Evolutionary conservation across 148 eudicot species (phyloP), one percentile per base, ranked within the genome.

Genomic region (Rhododendron ovatum): DNA sequence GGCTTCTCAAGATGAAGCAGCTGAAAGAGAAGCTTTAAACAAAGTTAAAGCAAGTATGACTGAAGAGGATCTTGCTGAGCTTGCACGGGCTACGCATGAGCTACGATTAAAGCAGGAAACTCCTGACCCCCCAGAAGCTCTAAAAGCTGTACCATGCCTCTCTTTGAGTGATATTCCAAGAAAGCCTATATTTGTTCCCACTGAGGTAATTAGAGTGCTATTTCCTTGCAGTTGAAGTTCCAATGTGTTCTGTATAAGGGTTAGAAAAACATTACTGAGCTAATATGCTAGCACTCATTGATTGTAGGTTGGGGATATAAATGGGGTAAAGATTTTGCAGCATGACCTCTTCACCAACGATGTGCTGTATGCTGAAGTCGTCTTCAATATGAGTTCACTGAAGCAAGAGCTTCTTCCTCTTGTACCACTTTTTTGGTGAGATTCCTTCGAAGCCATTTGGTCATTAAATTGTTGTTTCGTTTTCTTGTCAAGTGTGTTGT

Each of bases 291-390:
- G 67, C 63, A 8, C 82, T 81, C 85, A 50, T 83, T n/a, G 82
- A 41, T 86, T 91, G 83, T 90, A 97, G 99, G 88, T 97, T 86
- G 98, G 96, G 43, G 90, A 92, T 87, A 91, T 97, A 83, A 89
- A 94, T 86, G 99, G 99, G 47, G 95, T 93, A 81, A 93, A 91
- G 84, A 93, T 93, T 83, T 92, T 97, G 91, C 95, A 88, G 92
- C 99, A 97, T 85, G 98, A 97, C 89, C 92, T 97, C 53, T 97
- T 97, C 91, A 97, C 99, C 47, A 97, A 97, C 85, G 99, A 97
- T 88, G 97, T 97, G 63, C 86, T 97, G 83, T 97, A 97, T 89
- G 86, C 95, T 69, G 98, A 95, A 93, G 92, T 95, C 84, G 98
- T 93, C 61, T 97, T 97, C 88, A 91, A 97, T 84, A 94, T 97